Percentiles rank a stretch among this genome's conserved stretches.
These are phyloP conservation scores for Cucumis sativus DNA, from an alignment of 306 rosid genomes.

Conservation along the genomic window DNA sequence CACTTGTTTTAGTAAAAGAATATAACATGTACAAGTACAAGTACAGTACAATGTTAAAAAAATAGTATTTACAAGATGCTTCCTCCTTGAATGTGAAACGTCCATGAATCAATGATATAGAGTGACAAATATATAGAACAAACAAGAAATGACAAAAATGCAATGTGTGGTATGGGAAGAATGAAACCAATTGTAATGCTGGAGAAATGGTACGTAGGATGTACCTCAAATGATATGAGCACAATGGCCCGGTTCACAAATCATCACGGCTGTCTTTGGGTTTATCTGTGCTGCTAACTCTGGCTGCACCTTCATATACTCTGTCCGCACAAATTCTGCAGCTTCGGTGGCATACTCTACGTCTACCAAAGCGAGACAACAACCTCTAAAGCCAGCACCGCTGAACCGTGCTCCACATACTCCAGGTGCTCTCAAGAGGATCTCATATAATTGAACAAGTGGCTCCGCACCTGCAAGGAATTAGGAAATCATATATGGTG, in stretches of 20 bases:
- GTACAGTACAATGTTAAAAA: background rate
- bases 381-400: slow-evolving; percentile 96
- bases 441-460: slow-evolving; percentile 62
- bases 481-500: background rate
- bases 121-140: background rate
- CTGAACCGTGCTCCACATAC: slow-evolving; percentile 85
- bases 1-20: background rate
- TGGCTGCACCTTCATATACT: slow-evolving; percentile 53
- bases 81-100: background rate
- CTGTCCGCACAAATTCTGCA: slow-evolving; percentile 49
- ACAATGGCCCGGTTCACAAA: slow-evolving; percentile 62
- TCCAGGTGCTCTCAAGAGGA: slow-evolving; percentile 71
- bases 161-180: background rate
- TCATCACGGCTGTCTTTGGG: slow-evolving; percentile 32
- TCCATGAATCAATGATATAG: background rate
- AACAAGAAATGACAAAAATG: background rate
- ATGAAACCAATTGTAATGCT: background rate
- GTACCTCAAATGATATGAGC: slow-evolving; percentile 46
- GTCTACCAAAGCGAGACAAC: slow-evolving; percentile 81
- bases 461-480: slow-evolving; percentile 52
- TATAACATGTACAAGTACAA: background rate
- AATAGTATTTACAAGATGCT: background rate
- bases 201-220: background rate
- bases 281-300: slow-evolving; percentile 34
- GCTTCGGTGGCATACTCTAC: slow-evolving; percentile 55